Conservation (phyloP, 164 flowering plant genomes). For the Euptelea pleiosperma region DNA sequence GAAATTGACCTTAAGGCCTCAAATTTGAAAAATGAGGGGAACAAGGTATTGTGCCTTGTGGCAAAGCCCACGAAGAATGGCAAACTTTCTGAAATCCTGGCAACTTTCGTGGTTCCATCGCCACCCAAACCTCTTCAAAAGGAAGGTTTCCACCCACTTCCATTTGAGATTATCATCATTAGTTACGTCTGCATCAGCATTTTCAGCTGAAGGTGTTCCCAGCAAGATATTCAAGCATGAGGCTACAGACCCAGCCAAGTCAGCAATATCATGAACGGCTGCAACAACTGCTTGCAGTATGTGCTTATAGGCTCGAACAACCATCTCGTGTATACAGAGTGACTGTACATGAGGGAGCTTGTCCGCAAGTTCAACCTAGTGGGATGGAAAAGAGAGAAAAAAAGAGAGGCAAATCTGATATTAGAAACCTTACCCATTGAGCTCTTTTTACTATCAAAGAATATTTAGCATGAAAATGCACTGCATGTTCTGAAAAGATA, state of each 20-base stretch:
- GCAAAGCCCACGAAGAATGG: constrained; percentile 89
- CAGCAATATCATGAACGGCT: constrained; percentile 48
- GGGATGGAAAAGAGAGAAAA: constrained; percentile 10
- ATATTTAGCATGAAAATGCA: too few relatives aligned
- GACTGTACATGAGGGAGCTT: constrained; percentile 98
- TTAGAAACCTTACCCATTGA: not conserved
- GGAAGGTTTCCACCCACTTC: constrained; percentile 87
- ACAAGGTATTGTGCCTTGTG: constrained; percentile 54
- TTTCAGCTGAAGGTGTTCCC: constrained; percentile 49
- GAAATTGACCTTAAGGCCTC: not conserved
- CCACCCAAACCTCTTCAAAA: constrained; percentile 79
- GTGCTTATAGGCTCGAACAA: constrained; percentile 91
- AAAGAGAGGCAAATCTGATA: not conserved
- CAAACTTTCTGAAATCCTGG: constrained; percentile 61
- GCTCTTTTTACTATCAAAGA: too few relatives aligned
- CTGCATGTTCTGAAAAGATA: too few relatives aligned
- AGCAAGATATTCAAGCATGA: constrained; percentile 78
- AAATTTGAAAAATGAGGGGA: not conserved
- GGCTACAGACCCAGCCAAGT: constrained; percentile 64
- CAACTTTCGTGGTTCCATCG: constrained; percentile 46
- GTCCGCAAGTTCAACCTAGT: constrained; percentile 86
- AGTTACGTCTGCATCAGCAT: constrained; percentile 30
- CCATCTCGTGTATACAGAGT: constrained; percentile 89
- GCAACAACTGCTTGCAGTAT: constrained; percentile 81
- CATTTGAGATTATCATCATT: constrained; percentile 50